Evolutionary conservation across 73 alveolate genomes (phyloP), one percentile per base, ranked within the genome.

Genomic region (Symbiodinium natans): DNA sequence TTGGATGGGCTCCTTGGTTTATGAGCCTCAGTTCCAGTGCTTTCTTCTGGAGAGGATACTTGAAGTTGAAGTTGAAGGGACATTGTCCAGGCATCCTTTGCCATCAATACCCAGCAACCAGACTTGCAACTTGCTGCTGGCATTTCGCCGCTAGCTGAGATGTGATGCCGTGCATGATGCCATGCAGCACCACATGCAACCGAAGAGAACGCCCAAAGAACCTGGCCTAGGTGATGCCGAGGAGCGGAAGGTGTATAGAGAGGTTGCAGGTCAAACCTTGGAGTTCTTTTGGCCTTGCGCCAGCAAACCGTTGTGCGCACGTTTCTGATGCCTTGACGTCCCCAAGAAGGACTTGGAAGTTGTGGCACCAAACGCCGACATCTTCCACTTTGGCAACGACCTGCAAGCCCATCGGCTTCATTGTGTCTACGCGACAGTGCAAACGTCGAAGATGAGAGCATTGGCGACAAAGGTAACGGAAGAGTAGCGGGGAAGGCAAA

Each of bases 111-210:
- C 84, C 23, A n/a, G 2, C 33, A 21, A 21, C 43, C 25, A 73
- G 42, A 73, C 84, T 34, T 73, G 84, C 84, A 41, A 73, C 84
- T 34, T 73, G 84, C 43, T 73, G 33, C 41, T 73, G 43, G 84
- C 84, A n/a, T 73, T 73, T 34, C 84, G 84, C 77, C 77, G 77
- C 77, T 63, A 46, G 59, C 21, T 46, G 59, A 46, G 59, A 13
- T 46, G 59, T 46, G 59, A 46, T 46, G 59, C 31, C 29, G 31
- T 63, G 77, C 77, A 31, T 46, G 77, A 31, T 7, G 25, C 77
- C 39, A 1, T 23, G 77, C 10, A 63, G 34, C 31, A 63, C 40
- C 10, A 7, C 75, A 2, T 2, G 27, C 2, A 25, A 21, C 1
- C 9, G 15, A 56, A 2, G 31, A 56, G 25, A 25, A 8, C 39